phyloP scores from a whole-genome alignment of 495 filamentous ascomycete species.

The Neurospora tetrasperma region DNA sequence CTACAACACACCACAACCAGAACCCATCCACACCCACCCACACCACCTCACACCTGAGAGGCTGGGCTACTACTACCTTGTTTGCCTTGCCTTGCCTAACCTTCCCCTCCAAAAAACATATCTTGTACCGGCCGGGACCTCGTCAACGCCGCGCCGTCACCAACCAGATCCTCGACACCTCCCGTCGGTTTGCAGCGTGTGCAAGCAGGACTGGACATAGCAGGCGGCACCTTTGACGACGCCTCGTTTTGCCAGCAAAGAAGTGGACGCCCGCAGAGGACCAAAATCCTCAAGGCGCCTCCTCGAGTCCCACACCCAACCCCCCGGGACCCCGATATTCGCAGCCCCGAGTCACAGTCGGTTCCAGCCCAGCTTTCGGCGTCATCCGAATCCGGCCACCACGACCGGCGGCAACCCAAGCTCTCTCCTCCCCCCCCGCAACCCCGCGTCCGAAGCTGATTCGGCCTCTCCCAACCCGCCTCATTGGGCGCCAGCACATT shows the following conservation, averaged over 20 bases:
- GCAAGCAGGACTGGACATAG: background rate
- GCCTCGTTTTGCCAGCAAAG: background rate
- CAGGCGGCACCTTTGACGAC: background rate
- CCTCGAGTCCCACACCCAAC: background rate
- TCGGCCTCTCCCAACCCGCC: background rate
- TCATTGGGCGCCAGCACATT: background rate
- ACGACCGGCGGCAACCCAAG: background rate
- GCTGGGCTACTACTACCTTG: background rate
- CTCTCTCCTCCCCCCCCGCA: background rate
- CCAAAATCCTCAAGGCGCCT: background rate
- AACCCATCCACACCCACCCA: background rate
- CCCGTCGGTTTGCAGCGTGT: background rate
- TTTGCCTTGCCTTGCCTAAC: background rate
- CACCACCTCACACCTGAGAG: background rate
- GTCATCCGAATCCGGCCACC: background rate
- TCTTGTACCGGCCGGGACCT: background rate
- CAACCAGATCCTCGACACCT: background rate
- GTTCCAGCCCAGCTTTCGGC: background rate
- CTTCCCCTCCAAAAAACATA: conserved; percentile 1
- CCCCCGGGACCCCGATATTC: background rate
- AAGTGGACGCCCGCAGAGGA: background rate
- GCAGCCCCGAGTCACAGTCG: background rate
- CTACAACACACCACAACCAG: conserved; percentile 1
- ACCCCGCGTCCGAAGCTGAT: background rate
- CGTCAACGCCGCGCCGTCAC: background rate